Base-by-base conservation (phyloP, 495 filamentous ascomycete species). In the Penicillium antarcticum region DNA sequence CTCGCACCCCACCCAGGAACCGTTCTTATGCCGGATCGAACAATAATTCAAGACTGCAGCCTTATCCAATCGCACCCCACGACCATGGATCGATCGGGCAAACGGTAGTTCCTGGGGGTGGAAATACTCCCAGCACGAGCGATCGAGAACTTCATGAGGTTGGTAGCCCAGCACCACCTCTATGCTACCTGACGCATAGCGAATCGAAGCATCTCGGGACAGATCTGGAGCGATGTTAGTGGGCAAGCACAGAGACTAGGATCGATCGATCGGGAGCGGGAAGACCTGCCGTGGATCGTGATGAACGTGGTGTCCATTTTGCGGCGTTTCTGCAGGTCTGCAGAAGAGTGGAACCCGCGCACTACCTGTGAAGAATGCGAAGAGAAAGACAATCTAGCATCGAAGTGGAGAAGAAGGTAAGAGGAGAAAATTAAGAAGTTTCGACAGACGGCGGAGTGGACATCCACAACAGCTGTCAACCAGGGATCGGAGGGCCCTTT, bases 271-370 rank as follows among this genome's bases (percentile, higher is more conserved):
- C 46, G 12, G 23, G 13, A 44, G 48, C 14, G 13, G 42, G 34
- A 58, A 53, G 57, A 80, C 86, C 73, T 69, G 84, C 91, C 89
- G 70, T 95, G 90, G 57, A 95, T 95, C 54, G 90, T 90, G 73
- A 95, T 95, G 74, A 95, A 95, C 37, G 90, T 95, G 56, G 87
- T 88, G 71, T 94, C 90, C 89, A 94, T 94, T 29, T 29, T 62
- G 23, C 45, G 24, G 53, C 12, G n/a, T 29, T 29, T 29, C 24
- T 29, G 24, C 24, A 29, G 21, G 21, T 9, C 48, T 58, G 52
- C 52, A 60, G 49, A 52, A 54, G 26, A 64, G 54, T 51, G 61
- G 48, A 43, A 56, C 52, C 48, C 57, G 23, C 44, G 17, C 59
- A 31, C 51, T 31, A 26, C 19, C 17, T 29, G 24, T 5, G 24